These are phyloP conservation scores for Ophiostoma quercus DNA, from an alignment of 2,329 filamentous ascomycete species.

Conservation along the genomic window DNA sequence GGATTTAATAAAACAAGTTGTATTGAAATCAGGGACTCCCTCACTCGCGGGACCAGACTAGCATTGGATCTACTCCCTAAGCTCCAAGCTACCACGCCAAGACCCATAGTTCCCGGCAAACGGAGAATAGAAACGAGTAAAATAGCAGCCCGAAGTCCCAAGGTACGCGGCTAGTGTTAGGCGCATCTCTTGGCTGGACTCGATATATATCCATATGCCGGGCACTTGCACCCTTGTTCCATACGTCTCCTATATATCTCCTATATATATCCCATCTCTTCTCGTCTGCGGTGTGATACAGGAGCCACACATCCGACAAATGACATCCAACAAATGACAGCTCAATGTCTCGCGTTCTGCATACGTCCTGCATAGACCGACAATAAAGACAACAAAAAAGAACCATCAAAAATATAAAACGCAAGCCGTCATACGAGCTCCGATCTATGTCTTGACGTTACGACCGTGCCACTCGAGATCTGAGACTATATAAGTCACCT, in stretches of 20 bases:
- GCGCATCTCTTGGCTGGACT: neutral
- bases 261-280: neutral
- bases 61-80: neutral
- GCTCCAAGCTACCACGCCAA: neutral
- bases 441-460: neutral
- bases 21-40: neutral
- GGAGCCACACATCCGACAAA: neutral
- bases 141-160: too few relatives aligned
- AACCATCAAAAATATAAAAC: neutral
- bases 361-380: neutral
- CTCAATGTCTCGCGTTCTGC: neutral
- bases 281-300: neutral
- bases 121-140: neutral
- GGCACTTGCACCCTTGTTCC: too few relatives aligned
- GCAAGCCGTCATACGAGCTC: neutral
- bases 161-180: neutral
- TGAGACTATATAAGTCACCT: neutral
- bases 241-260: neutral
- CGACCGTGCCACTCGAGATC: neutral
- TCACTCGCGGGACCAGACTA: neutral
- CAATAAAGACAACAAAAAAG: neutral
- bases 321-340: neutral
- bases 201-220: neutral
- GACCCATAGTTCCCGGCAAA: neutral
- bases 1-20: neutral